Evolutionary conservation across 768 basidiomycete species (phyloP), one percentile per base, ranked within the genome.

Genomic region (Boletus rubescentipes): DNA sequence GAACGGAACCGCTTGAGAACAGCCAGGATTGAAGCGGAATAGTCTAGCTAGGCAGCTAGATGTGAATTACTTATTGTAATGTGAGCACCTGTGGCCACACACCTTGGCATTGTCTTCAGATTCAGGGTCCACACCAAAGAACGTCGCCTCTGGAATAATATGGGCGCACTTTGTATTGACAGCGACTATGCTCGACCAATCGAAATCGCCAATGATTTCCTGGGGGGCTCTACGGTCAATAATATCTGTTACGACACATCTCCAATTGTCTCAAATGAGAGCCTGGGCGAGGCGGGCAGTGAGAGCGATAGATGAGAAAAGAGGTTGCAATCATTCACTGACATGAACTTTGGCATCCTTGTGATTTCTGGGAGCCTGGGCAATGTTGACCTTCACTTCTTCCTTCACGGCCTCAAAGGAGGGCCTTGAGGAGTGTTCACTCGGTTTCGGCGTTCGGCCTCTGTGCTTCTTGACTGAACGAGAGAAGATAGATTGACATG

Each of bases 181-280:
- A 16, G 0, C 39, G 12, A 37, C 3, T 0, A 6, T 18, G 4
- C 5, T 38, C 12, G 21, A 9, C 12, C n/a, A 9, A 11, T 51
- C 48, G 8, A 34, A 2, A 2, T 36, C 12, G 37, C 11, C 51
- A 2, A 26, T n/a, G 20, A 42, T 18, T 21, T 26, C 10, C 9
- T 15, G 2, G 7, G 42, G 46, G 12, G 31, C 41, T 11, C 16
- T 11, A 12, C 4, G 1, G 21, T 75, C 73, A 44, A 66, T 58
- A 18, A 31, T 20, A 43, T 65, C 68, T 10, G 69, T 67, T 8
- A 74, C 54, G 11, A 72, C 57, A 51, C 75, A 77, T 42, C 61
- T 67, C 59, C 55, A 72, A 7, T 60, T 64, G 52, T 77, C 74
- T 30, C 75, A 70, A 38, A 68, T 50, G 18, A 75, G 61, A 43